Base-by-base conservation (phyloP, 148 eudicot genomes). In the Camellia lanceoleosa region DNA sequence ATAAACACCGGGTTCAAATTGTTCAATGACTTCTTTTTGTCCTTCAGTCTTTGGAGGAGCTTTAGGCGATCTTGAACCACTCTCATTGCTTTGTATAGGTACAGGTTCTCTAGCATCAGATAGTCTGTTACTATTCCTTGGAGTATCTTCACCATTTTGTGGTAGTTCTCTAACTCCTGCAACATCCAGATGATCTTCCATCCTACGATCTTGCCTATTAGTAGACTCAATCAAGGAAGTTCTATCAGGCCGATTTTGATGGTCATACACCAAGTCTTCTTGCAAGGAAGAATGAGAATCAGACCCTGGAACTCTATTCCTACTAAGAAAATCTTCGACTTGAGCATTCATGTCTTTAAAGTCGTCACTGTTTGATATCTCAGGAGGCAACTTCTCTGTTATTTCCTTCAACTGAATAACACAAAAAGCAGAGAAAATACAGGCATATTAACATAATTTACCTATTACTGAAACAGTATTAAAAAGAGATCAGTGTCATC, bases 1-100 rank as follows among this genome's bases (percentile, higher is more conserved):
- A 68, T 91, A 94, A 59, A 96, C 98, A 74, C 99, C 98, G 43
- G 91, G 93, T 78, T 91, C 98, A 82, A 92, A 92, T 84, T 91
- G 97, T 68, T 96, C 98, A 20, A 87, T 90, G 19, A 80, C 86
- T 84, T 92, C 91, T 73, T 62, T 86, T 58, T 83, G 81, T 84
- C 83, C 92, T 19, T 86, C 92, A 38, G 20, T 72, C 52, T 75
- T 83, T 12, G 87, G 43, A 75, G 87, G 43, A 75, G 79, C 38
- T 74, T 73, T 67, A 51, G 85, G 78, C 46, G 83, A 72, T 65
- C 65, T 80, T 12, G 84, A 41, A 3, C 79, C 86, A 78, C 69
- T 81, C 71, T 80, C 90, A 16, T 63, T 74, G 68, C 79, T 75
- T 67, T 87, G 82, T 46, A 79, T 74, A 78, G 83, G 23, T 62